Percentiles rank a stretch among this genome's conserved stretches.
phyloP scores from a whole-genome alignment of 1,139 yeast genomes.

The Zygoascus meyerae region DNA sequence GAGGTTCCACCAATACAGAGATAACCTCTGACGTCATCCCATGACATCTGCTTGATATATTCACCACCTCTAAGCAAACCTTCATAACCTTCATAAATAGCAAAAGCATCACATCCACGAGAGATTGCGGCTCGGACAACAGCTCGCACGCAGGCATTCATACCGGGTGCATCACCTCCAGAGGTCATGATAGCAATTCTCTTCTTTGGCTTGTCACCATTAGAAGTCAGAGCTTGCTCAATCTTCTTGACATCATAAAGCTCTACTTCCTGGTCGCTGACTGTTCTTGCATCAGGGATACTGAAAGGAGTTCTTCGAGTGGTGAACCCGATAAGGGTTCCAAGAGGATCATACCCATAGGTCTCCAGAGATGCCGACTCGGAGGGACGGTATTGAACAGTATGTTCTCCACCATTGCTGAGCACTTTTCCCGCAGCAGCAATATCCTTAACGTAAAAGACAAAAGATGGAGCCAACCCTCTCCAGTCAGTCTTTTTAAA shows the following conservation, averaged over 20 bases:
- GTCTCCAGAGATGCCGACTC: conserved; percentile 38
- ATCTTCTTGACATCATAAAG: conserved; percentile 7
- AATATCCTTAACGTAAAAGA: conserved; percentile 29
- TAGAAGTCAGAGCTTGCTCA: neutral
- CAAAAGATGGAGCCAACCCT: conserved; percentile 30
- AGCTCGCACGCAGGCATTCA: conserved; percentile 94
- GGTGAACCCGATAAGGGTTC: conserved; percentile 55
- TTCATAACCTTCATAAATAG: conserved; percentile 90
- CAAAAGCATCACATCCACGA: conserved; percentile 91
- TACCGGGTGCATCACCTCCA: conserved; percentile 98
- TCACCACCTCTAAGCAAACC: conserved; percentile 83
- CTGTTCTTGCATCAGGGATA: conserved; percentile 15
- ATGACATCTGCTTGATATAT: conserved; percentile 66
- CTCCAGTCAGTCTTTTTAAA: conserved; percentile 30
- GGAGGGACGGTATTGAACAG: conserved; percentile 25
- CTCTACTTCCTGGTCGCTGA: neutral
- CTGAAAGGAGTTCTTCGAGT: conserved; percentile 32
- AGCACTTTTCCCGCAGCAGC: conserved; percentile 16
- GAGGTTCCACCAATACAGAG: conserved; percentile 88
- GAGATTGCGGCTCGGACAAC: conserved; percentile 86
- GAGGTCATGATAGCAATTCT: conserved; percentile 94
- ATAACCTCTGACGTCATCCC: conserved; percentile 95
- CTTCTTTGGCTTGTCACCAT: conserved; percentile 31
- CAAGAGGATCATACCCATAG: conserved; percentile 56
- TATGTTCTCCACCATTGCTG: conserved; percentile 13